Evolutionary conservation across 176 grass and related monocot genomes (phyloP).

Genomic region (Musa beccarii): DNA sequence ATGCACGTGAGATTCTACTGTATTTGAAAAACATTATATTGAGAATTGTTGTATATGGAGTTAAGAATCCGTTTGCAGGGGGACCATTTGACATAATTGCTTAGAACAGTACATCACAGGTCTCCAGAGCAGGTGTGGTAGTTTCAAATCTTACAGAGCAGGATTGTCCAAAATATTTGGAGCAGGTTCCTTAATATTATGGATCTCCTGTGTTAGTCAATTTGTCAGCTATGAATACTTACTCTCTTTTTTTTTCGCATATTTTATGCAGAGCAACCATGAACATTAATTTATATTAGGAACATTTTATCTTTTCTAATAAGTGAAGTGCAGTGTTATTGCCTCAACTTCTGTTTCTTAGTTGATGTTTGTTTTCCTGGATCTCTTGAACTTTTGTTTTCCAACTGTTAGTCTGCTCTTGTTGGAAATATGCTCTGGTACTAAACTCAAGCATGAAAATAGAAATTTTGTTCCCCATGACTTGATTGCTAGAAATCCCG

Average conservation of each 20-base stretch:
- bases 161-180: neutral
- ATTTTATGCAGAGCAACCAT: too few relatives aligned
- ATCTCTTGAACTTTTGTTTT: neutral
- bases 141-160: neutral
- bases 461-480: constrained; percentile 27
- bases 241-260: too few relatives aligned
- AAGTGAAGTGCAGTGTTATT: too few relatives aligned
- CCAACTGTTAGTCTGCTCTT: too few relatives aligned
- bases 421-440: neutral
- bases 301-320: neutral
- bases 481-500: constrained; percentile 44
- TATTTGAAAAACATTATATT: neutral
- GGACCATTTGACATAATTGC: neutral
- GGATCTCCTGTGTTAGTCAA: neutral
- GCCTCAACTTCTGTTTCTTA: too few relatives aligned
- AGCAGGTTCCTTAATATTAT: neutral
- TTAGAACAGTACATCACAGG: neutral
- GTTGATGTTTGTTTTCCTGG: neutral
- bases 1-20: neutral
- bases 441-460: neutral
- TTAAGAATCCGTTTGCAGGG: neutral
- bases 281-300: neutral
- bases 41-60: neutral
- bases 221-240: neutral
- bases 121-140: neutral